Percentiles rank a stretch among this genome's conserved stretches.
phyloP scores from a whole-genome alignment of 768 basidiomycete genomes.

The Lactifluus volemus region DNA sequence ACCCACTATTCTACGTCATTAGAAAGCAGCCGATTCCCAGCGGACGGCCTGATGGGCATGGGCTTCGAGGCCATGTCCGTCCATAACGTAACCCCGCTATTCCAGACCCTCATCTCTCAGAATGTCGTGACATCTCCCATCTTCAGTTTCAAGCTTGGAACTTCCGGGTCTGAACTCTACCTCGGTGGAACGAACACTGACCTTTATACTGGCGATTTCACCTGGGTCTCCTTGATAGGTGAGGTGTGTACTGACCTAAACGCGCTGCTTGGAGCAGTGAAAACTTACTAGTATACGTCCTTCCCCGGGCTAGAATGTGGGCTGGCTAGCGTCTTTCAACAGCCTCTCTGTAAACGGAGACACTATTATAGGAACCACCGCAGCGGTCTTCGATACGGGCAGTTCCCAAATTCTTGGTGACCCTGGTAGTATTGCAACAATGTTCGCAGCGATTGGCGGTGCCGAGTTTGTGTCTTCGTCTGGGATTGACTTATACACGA shows the following conservation, averaged over 20 bases:
- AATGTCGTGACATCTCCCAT: constrained; percentile 27
- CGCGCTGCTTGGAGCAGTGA: background rate
- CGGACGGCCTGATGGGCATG: constrained; percentile 39
- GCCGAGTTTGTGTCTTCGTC: background rate
- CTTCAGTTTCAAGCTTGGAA: constrained; percentile 42
- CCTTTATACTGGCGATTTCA: constrained; percentile 9
- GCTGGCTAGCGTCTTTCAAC: constrained; percentile 21
- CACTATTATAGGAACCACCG: background rate
- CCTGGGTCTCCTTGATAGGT: constrained; percentile 1
- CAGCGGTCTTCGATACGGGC: constrained; percentile 27
- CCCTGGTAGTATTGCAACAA: background rate
- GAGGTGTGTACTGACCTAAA: background rate
- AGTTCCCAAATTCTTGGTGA: constrained; percentile 25
- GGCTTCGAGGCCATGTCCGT: constrained; percentile 24
- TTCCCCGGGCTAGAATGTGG: background rate
- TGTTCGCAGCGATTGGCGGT: background rate
- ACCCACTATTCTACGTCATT: constrained; percentile 30
- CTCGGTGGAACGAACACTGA: constrained; percentile 15
- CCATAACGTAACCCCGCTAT: constrained; percentile 22
- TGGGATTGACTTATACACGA: background rate
- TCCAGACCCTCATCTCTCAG: constrained; percentile 36
- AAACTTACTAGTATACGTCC: background rate
- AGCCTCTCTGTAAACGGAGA: constrained; percentile 21
- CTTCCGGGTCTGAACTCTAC: constrained; percentile 31
- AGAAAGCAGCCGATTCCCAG: constrained; percentile 9